These are phyloP conservation scores for Rhodotorula sp. DNA, from an alignment of 1,284 basidiomycete genomes.

Conservation along the genomic window DNA sequence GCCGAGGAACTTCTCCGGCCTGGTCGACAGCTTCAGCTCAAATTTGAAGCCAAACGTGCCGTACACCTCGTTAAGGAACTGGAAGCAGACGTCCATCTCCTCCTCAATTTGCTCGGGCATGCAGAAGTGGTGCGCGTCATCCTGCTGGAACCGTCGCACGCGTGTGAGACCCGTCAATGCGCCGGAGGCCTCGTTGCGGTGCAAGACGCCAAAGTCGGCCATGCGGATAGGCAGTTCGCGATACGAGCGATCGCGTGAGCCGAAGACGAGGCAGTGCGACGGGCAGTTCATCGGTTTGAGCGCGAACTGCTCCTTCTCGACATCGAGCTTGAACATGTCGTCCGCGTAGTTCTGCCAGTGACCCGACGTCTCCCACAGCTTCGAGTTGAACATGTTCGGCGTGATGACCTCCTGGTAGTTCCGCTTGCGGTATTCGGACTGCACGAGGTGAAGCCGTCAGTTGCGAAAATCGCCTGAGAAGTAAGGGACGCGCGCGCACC, in stretches of 20 bases:
- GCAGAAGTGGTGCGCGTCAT: slow-evolving; percentile 97
- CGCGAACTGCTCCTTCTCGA: slow-evolving; percentile 94
- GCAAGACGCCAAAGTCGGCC: slow-evolving; percentile 98
- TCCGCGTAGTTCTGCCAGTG: slow-evolving; percentile 98
- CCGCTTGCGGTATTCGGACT: slow-evolving; percentile 73
- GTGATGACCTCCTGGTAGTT: slow-evolving; percentile 93
- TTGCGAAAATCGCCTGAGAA: no score
- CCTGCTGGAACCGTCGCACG: slow-evolving; percentile 93
- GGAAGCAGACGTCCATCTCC: slow-evolving; percentile 83
- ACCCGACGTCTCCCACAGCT: slow-evolving; percentile 97
- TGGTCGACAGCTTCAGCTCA: slow-evolving; percentile 89
- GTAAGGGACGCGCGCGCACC: slow-evolving; percentile 54
- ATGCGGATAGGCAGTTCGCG: slow-evolving; percentile 94
- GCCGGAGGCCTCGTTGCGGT: slow-evolving; percentile 94
- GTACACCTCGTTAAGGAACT: slow-evolving; percentile 93
- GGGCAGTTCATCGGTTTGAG: slow-evolving; percentile 99
- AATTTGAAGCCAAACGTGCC: slow-evolving; percentile 98
- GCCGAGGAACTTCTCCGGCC: slow-evolving; percentile 93
- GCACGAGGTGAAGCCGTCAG: background rate
- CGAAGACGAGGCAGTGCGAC: slow-evolving; percentile 95
- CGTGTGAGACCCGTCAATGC: slow-evolving; percentile 90
- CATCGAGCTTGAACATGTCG: slow-evolving; percentile 89
- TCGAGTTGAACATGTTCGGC: slow-evolving; percentile 95
- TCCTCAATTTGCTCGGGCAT: slow-evolving; percentile 90
- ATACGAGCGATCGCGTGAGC: slow-evolving; percentile 89